Evolutionary conservation across 2,329 filamentous ascomycete genomes (phyloP).

Genomic region (Tolypocladium album): DNA sequence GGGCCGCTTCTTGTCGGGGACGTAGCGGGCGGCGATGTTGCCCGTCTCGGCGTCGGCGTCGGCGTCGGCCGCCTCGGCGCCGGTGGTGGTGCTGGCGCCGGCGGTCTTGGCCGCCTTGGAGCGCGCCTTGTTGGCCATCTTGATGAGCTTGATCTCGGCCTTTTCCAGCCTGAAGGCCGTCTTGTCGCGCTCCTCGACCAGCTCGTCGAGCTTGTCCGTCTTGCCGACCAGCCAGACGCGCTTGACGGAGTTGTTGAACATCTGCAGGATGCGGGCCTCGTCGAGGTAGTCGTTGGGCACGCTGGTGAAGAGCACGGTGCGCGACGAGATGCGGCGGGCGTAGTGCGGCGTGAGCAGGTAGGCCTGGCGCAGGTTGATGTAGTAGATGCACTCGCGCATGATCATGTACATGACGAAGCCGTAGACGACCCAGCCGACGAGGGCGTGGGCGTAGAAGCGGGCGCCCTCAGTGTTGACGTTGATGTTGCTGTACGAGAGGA

Average conservation of each 20-base stretch:
- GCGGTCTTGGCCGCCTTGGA: constrained; percentile 23
- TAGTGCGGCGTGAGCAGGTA: constrained; percentile 82
- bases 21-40: constrained; percentile 51
- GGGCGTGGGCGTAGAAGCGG: constrained; percentile 70
- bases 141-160: constrained; percentile 74
- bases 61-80: constrained; percentile 13
- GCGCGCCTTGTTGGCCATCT: constrained; percentile 34
- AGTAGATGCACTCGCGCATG: constrained; percentile 83
- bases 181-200: constrained; percentile 67
- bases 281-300: constrained; percentile 70
- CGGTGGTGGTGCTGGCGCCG: constrained; percentile 4
- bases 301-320: constrained; percentile 86
- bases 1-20: constrained; percentile 57
- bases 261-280: constrained; percentile 58
- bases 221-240: constrained; percentile 77
- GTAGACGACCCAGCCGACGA: constrained; percentile 75
- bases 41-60: constrained; percentile 53
- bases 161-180: constrained; percentile 69
- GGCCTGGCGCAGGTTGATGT: constrained; percentile 87
- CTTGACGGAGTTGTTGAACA: constrained; percentile 71
- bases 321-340: constrained; percentile 73
- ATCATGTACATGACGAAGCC: constrained; percentile 83
- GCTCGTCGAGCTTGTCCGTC: constrained; percentile 60
- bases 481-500: constrained; percentile 28
- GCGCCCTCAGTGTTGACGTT: constrained; percentile 44